Evolutionary conservation across 225 moss, liverwort and hornwort species (phyloP), one percentile per base, ranked within the genome.

Genomic region (Polytrichum formosum): DNA sequence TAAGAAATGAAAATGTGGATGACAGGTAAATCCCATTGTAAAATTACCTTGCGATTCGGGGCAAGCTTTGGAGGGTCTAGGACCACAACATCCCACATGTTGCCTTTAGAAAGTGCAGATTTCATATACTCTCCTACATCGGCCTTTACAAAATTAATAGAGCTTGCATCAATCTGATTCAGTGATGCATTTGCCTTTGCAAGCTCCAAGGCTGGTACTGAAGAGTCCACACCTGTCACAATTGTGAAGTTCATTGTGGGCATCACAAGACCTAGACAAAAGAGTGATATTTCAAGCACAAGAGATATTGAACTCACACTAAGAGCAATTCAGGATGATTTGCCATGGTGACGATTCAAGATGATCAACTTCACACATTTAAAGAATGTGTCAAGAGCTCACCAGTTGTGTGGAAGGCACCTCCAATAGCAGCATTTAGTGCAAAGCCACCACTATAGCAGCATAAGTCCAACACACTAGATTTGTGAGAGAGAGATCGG

Each of bases 371-470:
- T 30, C 30, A 30, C 30, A 30, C 6, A 30, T 30, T 30, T 23
- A 9, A 6, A 59, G 6, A n/a, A 59, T 9, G 7, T 46, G 46
- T 46, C 0, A 46, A 63, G 27, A 63, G 8, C 77, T 77, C 86
- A 93, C 93, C 91, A 72, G 71, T 92, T 31, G 88, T 90, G 79
- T 92, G 88, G 19, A 83, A 79, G 64, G 96, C 94, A 64, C 96
- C 96, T 61, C 96, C 96, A 31, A 91, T 31, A 63, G 92, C 89
- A 54, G 92, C 92, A 80, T 94, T 97, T 63, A 94, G 79, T 13
- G 96, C 82, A 82, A 97, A 97, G 5, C 92, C 96, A 61, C 93
- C 96, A 58, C 90, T 93, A 70, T 97, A 97, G 79, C 94, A 94
- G 78, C 96, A 97, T 70, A 97, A 85, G 77, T 97, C 96, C 20